Base-by-base conservation (phyloP, 176 grass and related monocot genomes). In the Eragrostis nindensis region DNA sequence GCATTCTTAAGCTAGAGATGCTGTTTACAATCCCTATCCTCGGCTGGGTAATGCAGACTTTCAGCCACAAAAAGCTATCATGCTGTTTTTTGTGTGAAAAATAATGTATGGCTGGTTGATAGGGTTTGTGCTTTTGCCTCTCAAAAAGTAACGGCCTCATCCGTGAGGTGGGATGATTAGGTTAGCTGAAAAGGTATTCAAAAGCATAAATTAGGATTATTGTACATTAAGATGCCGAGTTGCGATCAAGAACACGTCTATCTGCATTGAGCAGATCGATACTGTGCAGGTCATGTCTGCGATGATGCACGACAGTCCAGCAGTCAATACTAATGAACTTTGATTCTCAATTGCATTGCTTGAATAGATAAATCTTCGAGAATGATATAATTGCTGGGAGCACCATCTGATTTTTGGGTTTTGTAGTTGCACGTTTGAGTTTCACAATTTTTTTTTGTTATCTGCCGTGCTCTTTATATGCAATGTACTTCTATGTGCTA, bases 191-290 rank as follows among this genome's bases (percentile, higher is more conserved):
- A 11, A 71, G 1, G 16, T 44, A 3, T 57, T 27, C 39, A 54
- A 55, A 43, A n/a, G 19, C 21, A 24, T 11, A 59, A 8, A 59
- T 59, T 7, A 21, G 21, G 27, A 16, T 29, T 11, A 0, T 48
- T 9, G 30, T 67, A 39, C 68, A 2, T 14, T 22, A 25, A 47
- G 42, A 8, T 73, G 24, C 40, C 15, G 2, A 50, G 19, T 48
- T 50, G 16, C 11, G 19, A 14, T 48, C n/a, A 62, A 70, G 10
- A 38, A 38, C 18, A 29, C 40, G 13, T 57, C 17, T 56, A 42
- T 47, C 6, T 81, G 54, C 48, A 15, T 68, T 57, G 36, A 46
- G 62, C 73, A 32, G 11, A 46, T 44, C 60, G 50, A 36, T 76
- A n/a, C n/a, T n/a, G n/a, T n/a, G 9, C 39, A 36, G 9, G 26